phyloP scores from a whole-genome alignment of 1,284 basidiomycete species.

The Flammula alnicola region DNA sequence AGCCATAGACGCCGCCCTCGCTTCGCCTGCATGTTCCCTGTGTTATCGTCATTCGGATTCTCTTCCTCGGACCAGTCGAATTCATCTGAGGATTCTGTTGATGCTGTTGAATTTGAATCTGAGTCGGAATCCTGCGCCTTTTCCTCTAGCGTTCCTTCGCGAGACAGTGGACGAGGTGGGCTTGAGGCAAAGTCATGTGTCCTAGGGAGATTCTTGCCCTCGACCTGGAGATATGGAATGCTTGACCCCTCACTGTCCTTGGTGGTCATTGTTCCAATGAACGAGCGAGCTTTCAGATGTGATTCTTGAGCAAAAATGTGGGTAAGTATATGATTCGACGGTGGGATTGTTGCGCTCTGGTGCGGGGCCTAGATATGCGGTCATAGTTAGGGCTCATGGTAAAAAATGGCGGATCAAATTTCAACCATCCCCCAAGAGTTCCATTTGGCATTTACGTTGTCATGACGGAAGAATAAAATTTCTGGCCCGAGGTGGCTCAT shows the following conservation, averaged over 20 bases:
- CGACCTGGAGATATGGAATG: not conserved
- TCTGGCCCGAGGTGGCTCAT: too few relatives aligned
- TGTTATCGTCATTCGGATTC: conserved; percentile 26
- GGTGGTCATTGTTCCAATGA: not conserved
- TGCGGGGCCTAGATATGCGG: too few relatives aligned
- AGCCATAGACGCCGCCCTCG: conserved; percentile 62
- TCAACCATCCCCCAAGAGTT: not conserved
- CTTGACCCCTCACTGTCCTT: not conserved
- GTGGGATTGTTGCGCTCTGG: too few relatives aligned
- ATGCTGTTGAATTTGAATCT: conserved; percentile 47
- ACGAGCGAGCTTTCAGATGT: not conserved
- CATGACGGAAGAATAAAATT: too few relatives aligned
- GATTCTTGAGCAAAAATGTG: not conserved
- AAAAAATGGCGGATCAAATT: conserved; percentile 6
- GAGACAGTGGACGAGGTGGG: conserved; percentile 8
- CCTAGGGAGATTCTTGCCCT: not conserved
- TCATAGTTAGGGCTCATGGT: too few relatives aligned
- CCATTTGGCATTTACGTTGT: too few relatives aligned
- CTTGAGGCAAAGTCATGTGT: not conserved
- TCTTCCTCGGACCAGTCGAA: conserved; percentile 77
- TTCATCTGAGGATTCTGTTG: conserved; percentile 68
- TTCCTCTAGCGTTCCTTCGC: conserved; percentile 5
- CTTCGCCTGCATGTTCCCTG: conserved; percentile 44
- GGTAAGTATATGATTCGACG: too few relatives aligned
- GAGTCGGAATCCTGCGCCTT: conserved; percentile 41